Base-by-base conservation (phyloP, 2,329 filamentous ascomycete genomes). In the Ceratocystis ficicola region DNA sequence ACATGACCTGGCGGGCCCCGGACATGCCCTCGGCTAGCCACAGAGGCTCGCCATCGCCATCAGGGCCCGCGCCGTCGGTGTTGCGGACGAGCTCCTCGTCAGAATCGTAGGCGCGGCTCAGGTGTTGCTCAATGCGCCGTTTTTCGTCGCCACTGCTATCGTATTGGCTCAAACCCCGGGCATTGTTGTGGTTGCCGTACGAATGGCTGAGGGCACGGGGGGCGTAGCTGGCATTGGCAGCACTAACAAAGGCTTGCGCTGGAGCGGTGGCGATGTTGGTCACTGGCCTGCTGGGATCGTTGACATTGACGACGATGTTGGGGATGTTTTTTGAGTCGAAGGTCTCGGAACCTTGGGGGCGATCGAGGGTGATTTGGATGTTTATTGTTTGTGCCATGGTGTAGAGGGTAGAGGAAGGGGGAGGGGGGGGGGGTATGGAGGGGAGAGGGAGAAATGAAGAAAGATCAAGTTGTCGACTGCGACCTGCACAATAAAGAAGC, bases 1-100 rank as follows among this genome's bases (percentile, higher is more conserved):
- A 78, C 8, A 76, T 50, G 3, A 71, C 70, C 67, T 77, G 74
- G 12, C 71, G 73, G 0, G 69, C 60, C 64, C 59, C 48, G 30
- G 66, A 68, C 66, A 68, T 68, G 5, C 50, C 36, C n/a, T 68
- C 66, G 8, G 44, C 52, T 25, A 65, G 66, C 66, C 66, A 68
- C n/a, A 66, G 30, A 5, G 66, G 65, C 6, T 65, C 61, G 15
- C 20, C 46, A 25, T 30, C 44, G 17, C 55, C 44, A 30, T 48
- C 22, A 22, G 46, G 46, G 46, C 46, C 17, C 36, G 36, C 36
- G 46, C 46, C 46, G 5, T 20, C 7, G 20, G 36, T 22, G 3
- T 60, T 32, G 28, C 17, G 44, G 44, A 25, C 62, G 17, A 57
- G 50, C 22, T 67, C 65, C 28, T 60, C 65, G 28, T 67, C 62